A percentile compares a stretch with the other conserved stretches of the same genome.
phyloP scores from a whole-genome alignment of 2,329 filamentous ascomycete genomes.

The Gremmenia infestans region DNA sequence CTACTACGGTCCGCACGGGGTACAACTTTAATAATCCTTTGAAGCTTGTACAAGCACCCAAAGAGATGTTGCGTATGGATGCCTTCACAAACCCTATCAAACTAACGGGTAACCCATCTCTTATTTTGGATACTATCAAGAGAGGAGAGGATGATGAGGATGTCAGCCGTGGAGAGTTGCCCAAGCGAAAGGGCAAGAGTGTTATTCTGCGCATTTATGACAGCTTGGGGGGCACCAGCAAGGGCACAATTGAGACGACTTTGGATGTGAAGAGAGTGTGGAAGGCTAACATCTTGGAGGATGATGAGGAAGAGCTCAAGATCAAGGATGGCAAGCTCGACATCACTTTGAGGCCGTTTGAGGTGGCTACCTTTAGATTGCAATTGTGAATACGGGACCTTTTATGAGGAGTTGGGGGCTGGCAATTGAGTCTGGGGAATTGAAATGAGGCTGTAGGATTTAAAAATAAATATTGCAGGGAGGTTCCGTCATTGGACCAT shows the following conservation, averaged over 20 bases:
- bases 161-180: slow-evolving; percentile 57
- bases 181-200: slow-evolving; percentile 65
- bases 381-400: slow-evolving; percentile 37
- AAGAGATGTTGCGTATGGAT: slow-evolving; percentile 38
- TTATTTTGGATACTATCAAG: slow-evolving; percentile 88
- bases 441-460: too few relatives aligned
- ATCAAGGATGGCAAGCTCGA: slow-evolving; percentile 45
- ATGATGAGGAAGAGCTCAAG: slow-evolving; percentile 65
- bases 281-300: slow-evolving; percentile 86
- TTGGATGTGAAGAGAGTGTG: slow-evolving; percentile 70
- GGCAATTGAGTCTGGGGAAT: too few relatives aligned
- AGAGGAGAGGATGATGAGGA: slow-evolving; percentile 85
- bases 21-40: slow-evolving; percentile 89
- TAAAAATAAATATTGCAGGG: too few relatives aligned
- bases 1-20: slow-evolving; percentile 73
- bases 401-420: too few relatives aligned
- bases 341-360: slow-evolving; percentile 71
- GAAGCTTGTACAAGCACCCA: slow-evolving; percentile 42
- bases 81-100: slow-evolving; percentile 52
- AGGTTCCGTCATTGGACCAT: too few relatives aligned
- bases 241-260: slow-evolving; percentile 61
- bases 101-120: slow-evolving; percentile 58
- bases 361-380: slow-evolving; percentile 76
- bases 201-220: slow-evolving; percentile 86
- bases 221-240: slow-evolving; percentile 73